Base-by-base conservation (phyloP, 768 basidiomycete genomes). In the Brasilioporus rufonigricans region DNA sequence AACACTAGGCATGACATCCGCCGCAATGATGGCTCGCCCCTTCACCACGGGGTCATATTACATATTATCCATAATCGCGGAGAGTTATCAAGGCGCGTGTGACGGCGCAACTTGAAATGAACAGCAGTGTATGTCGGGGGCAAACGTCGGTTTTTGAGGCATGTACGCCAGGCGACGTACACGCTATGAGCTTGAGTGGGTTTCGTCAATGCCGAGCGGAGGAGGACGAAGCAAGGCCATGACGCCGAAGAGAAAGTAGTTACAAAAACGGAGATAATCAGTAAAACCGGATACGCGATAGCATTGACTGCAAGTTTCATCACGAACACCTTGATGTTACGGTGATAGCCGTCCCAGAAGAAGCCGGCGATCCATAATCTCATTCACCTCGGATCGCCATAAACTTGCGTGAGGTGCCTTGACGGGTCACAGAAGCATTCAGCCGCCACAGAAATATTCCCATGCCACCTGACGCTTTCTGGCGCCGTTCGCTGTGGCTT, bases 11-110 rank as follows among this genome's bases (percentile, higher is more conserved):
- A 59, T 43, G 59, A 56, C 54, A 56, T 48, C 56, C 55, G 56
- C 46, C 61, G 61, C 58, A 50, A 59, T 64, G 64, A 66, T 54
- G 64, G 54, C 40, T 63, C 53, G 41, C 62, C 49, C 44, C 43
- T 23, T 26, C 44, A 53, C 55, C 65, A 65, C 63, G 63, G 60
- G 63, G 55, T 26, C 49, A 45, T 65, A 65, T 65, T 65, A 65
- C 65, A 65, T 65, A 65, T 67, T 62, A 55, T 10, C 35, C 56
- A 56, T 43, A 31, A 46, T 62, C 56, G 65, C 65, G 65, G 57
- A 64, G 59, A 56, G 2, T 40, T 64, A 50, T 55, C 50, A 48
- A 35, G 33, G 32, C 52, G 59, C 62, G 62, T 65, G 64, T 61
- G 32, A 61, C 32, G 56, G 59, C 62, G 64, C 59, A 67, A 57